These are phyloP conservation scores for Solanum appendiculatum DNA, from an alignment of 257 asterid genomes.

Conservation along the genomic window DNA sequence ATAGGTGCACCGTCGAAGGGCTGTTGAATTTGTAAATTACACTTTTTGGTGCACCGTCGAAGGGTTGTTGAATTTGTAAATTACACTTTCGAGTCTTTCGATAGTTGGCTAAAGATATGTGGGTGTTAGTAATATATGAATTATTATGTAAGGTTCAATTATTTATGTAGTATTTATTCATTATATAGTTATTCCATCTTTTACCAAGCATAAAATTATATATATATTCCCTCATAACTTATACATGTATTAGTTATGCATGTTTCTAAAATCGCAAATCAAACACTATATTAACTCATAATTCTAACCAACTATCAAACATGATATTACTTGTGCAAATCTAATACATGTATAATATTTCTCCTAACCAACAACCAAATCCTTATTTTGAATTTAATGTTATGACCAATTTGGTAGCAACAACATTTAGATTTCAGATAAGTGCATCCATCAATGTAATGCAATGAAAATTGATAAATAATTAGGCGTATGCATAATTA, in stretches of 20 bases:
- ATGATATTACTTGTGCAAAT: no score
- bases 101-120: no score
- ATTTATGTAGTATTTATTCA: no score
- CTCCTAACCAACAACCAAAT: neutral
- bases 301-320: no score
- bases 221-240: no score
- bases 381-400: neutral
- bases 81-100: neutral
- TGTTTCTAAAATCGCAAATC: neutral
- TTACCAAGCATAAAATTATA: no score
- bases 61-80: neutral
- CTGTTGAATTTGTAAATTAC: neutral
- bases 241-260: no score
- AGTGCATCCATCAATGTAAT: neutral
- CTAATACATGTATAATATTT: neutral
- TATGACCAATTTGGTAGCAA: neutral
- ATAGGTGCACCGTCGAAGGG: neutral
- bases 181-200: no score
- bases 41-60: neutral
- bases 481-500: neutral
- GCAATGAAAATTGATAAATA: neutral
- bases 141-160: neutral
- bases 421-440: neutral
- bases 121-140: neutral
- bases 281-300: no score